Percentiles rank a stretch among this genome's conserved stretches.
phyloP scores from a whole-genome alignment of 192 early-diverging fungal genomes.

The Entomortierella lignicola region DNA sequence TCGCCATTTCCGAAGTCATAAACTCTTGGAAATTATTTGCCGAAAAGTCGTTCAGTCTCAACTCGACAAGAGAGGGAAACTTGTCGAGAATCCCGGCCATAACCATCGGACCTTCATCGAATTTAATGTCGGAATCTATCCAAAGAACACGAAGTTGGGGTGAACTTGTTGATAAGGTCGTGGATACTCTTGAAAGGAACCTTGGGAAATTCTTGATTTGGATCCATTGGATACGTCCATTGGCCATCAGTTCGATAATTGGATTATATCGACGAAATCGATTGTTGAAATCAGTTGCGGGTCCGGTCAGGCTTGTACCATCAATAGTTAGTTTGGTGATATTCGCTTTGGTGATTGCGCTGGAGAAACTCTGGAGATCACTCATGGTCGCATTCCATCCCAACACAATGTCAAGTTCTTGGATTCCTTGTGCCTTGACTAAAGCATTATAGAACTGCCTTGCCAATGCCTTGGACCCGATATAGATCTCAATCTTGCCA shows the following conservation, averaged over 20 bases:
- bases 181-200: too few relatives aligned
- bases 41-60: too few relatives aligned
- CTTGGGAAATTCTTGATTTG: not conserved
- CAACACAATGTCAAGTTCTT: not conserved
- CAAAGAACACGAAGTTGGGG: too few relatives aligned
- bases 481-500: not conserved
- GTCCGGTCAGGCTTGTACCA: not conserved
- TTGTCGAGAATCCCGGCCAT: too few relatives aligned
- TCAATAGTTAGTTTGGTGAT: not conserved
- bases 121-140: too few relatives aligned
- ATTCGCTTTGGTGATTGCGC: not conserved
- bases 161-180: too few relatives aligned
- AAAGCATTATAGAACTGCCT: slow-evolving; percentile 7
- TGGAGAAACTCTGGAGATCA: not conserved
- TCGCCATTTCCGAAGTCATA: too few relatives aligned
- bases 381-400: slow-evolving; percentile 5
- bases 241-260: slow-evolving; percentile 4
- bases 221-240: slow-evolving; percentile 5
- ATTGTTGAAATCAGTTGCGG: not conserved
- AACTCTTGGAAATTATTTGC: too few relatives aligned
- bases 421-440: not conserved
- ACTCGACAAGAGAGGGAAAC: too few relatives aligned
- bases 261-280: slow-evolving; percentile 8
- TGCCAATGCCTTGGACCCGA: not conserved
- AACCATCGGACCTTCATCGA: too few relatives aligned